Conservation (phyloP, 1,284 basidiomycete genomes). For the Microstroma glucosiphilum region DNA sequence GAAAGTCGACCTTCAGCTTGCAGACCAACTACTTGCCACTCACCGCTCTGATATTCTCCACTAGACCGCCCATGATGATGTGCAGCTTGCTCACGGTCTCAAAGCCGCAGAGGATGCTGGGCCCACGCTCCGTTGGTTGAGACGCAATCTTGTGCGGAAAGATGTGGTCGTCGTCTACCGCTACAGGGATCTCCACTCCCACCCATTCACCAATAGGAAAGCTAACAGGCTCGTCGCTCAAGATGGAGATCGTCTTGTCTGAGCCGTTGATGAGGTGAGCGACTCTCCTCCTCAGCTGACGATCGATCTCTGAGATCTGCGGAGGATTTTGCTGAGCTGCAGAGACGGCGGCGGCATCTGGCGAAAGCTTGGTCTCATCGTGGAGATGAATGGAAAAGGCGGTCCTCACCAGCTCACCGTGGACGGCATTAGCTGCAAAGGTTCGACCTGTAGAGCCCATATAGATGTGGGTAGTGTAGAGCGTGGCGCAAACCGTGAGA, state of each 20-base stretch:
- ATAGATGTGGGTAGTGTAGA: slow-evolving; percentile 41
- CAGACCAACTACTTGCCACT: too few species aligned
- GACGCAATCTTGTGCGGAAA: slow-evolving; percentile 11
- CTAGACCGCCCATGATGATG: slow-evolving; percentile 26
- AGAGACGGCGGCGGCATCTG: not conserved
- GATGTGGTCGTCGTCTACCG: slow-evolving; percentile 29
- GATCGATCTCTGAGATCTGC: slow-evolving; percentile 17
- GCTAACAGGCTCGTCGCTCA: slow-evolving; percentile 29
- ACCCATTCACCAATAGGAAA: slow-evolving; percentile 25
- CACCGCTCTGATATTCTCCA: slow-evolving; percentile 23
- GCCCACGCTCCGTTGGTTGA: slow-evolving; percentile 13
- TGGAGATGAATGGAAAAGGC: slow-evolving; percentile 27
- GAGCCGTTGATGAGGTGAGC: slow-evolving; percentile 31
- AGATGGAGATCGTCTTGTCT: slow-evolving; percentile 30
- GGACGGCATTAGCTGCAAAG: slow-evolving; percentile 32
- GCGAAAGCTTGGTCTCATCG: slow-evolving; percentile 18
- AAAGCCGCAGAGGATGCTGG: slow-evolving; percentile 28
- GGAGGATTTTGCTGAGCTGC: not conserved
- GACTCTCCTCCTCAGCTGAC: slow-evolving; percentile 27
- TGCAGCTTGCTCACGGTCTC: slow-evolving; percentile 27
- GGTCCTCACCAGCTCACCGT: slow-evolving; percentile 30
- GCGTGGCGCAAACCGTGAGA: slow-evolving; percentile 30
- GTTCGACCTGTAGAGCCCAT: slow-evolving; percentile 24
- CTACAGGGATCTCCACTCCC: slow-evolving; percentile 26
- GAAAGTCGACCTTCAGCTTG: too few species aligned